Evolutionary conservation across 2,329 filamentous ascomycete species (phyloP), one percentile per base, ranked within the genome.

Genomic region (Trichophyton rubrum): DNA sequence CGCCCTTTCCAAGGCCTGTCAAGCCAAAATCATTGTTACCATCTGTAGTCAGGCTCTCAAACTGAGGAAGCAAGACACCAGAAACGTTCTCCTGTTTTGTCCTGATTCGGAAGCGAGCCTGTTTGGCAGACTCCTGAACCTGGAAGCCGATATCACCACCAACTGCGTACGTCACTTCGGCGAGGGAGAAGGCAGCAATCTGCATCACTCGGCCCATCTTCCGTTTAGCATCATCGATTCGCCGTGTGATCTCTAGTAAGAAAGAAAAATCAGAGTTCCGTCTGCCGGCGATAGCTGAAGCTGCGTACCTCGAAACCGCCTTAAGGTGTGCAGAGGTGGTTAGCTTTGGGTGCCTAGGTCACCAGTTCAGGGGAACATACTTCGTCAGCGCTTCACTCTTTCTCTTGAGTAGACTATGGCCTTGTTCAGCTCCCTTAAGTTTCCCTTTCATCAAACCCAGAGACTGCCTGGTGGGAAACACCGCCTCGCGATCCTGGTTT

Each of bases 161-260:
- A 30, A 96, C 90, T 27, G 93, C 93, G 70, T 99, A 99, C 56
- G 90, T 95, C 61, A 99, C 93, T 78, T 97, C 93, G 62, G 93
- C 93, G 17, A 99, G 82, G 49, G 92, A 97, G 77, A 99, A 97
- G 53, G 93, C 91, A 45, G 93, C 93, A 70, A 99, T 95, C 75
- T 97, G 92, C 93, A 99, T 99, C 41, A 99, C 93, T 38, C 92
- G 85, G 61, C 93, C 93, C 92, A 99, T 99, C 80, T 99, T 99
- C 68, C 91, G 88, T 77, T 99, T 99, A 47, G 93, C 93, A 75
- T 99, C 93, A 78, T 99, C 92, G 75, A 99, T 99, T 71, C 93
- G 88, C 73, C 86, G 85, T 57, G 93, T 96, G 70, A 99, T 99
- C 70, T 99, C 93, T 89, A 24, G 72, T 66, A 68, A 63, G 62